Evolutionary conservation across 2,329 filamentous ascomycete genomes (phyloP).

Genomic region (Paecilomyces dactylethromorphus): DNA sequence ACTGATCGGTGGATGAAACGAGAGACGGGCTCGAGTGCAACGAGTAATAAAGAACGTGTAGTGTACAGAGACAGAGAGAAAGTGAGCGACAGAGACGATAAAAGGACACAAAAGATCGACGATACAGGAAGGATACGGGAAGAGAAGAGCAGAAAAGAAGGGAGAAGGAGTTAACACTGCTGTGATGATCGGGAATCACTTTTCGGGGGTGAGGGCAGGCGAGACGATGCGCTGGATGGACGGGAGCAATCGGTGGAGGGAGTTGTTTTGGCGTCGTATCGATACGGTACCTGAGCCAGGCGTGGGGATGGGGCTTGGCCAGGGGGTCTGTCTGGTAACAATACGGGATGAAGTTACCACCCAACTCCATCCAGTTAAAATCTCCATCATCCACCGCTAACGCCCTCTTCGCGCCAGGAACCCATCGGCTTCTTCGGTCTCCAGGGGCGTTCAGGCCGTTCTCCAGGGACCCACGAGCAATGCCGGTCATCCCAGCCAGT

Average conservation of each 20-base stretch:
- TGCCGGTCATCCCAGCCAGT: neutral
- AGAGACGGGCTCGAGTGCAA: slow-evolving; percentile 9
- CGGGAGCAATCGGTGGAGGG: neutral
- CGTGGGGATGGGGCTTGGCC: neutral
- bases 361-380: neutral
- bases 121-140: neutral
- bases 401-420: neutral
- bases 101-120: slow-evolving; percentile 11
- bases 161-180: neutral
- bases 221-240: neutral
- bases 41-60: slow-evolving; percentile 5
- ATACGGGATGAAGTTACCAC: neutral
- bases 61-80: slow-evolving; percentile 6
- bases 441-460: neutral
- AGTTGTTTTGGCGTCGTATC: neutral
- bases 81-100: slow-evolving; percentile 4
- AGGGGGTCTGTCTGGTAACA: neutral
- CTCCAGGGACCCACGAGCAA: neutral
- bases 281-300: neutral
- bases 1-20: slow-evolving; percentile 1
- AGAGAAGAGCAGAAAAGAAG: slow-evolving; percentile 9
- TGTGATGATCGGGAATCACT: neutral
- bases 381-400: neutral
- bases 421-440: neutral
- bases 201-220: neutral